Evolutionary conservation across 2,329 filamentous ascomycete species (phyloP), one percentile per base, ranked within the genome.

Genomic region (Claviceps cyperi): DNA sequence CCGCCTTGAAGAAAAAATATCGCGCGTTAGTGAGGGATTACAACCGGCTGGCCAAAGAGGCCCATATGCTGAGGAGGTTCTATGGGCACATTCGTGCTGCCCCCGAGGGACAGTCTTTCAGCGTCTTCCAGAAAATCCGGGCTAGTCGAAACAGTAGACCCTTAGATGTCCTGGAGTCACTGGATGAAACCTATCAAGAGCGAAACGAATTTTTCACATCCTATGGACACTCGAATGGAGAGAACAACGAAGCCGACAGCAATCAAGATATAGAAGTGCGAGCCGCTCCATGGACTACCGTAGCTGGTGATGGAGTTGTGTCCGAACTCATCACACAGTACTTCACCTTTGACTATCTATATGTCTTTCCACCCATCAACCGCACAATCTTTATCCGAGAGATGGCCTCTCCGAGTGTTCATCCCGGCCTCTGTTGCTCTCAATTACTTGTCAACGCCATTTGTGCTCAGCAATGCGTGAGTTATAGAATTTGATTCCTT

Each of bases 401-500:
- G 9, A 51, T 51, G 46, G 21, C 14, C 6, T 39, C 39, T 11
- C 24, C 39, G 15, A 38, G 19, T 24, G 17, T 40, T 28, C 8
- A 46, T 35, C 13, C 15, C 46, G 14, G 46, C 50, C 8, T 40
- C 50, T 4, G 39, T 46, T 51, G 50, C 38, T 48, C 50, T 6
- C 50, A 46, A 5, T 7, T 48, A 19, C 50, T 51, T 28, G 50
- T 51, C 35, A 51, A 51, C 19, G 50, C 50, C 14, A 48, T 51
- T 2, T 51, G 50, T 40, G 50, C 50, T 14, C 50, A 51, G 22
- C 50, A 51, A 47, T 51, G 50, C 15, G 50, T 51, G 37, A 47
- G 50, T 28, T 11, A 28, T 47, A 19, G 22, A 39, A 35, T 13
- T n/a, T 5, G 37, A 28, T 9, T 7, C 7, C 21, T 8, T 24